Conservation (phyloP, 495 filamentous ascomycete genomes). For the Endocarpon pusillum region DNA sequence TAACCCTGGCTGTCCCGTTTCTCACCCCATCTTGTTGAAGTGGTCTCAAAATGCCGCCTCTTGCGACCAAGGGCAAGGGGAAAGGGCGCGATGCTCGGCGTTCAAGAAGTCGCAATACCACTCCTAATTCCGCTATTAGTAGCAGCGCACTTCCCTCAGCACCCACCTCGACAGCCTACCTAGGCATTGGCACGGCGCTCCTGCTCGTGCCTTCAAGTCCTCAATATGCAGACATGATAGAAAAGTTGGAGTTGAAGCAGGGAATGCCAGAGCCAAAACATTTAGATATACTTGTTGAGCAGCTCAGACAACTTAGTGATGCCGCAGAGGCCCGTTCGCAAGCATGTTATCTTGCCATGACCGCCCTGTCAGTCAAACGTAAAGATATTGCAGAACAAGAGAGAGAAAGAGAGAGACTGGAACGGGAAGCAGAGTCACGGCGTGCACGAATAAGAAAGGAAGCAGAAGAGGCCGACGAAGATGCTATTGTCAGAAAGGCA, state of each 20-base stretch:
- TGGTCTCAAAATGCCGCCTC: constrained; percentile 23
- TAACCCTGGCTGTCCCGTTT: too few species aligned
- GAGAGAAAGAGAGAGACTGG: constrained; percentile 22
- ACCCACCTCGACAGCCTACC: constrained; percentile 34
- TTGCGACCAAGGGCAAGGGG: constrained; percentile 50
- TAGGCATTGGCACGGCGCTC: too few species aligned
- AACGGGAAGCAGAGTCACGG: constrained; percentile 25
- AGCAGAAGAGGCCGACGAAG: constrained; percentile 38
- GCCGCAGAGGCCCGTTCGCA: constrained; percentile 45
- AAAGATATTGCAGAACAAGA: constrained; percentile 41
- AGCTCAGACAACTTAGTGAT: constrained; percentile 46
- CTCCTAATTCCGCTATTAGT: constrained; percentile 45
- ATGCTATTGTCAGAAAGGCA: constrained; percentile 23
- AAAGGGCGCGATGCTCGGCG: constrained; percentile 54
- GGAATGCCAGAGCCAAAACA: constrained; percentile 59
- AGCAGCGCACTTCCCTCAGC: constrained; percentile 29
- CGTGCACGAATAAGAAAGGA: constrained; percentile 30
- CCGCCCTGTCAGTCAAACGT: constrained; percentile 44
- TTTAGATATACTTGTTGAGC: constrained; percentile 47
- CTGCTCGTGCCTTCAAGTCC: too few species aligned
- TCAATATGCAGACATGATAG: constrained; percentile 64
- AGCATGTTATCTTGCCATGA: constrained; percentile 55
- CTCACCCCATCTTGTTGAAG: too few species aligned
- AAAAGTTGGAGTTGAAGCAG: constrained; percentile 42
- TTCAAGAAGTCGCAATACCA: constrained; percentile 74